Evolutionary conservation across 495 filamentous ascomycete species (phyloP).

Genomic region (Neurospora sublineolata): DNA sequence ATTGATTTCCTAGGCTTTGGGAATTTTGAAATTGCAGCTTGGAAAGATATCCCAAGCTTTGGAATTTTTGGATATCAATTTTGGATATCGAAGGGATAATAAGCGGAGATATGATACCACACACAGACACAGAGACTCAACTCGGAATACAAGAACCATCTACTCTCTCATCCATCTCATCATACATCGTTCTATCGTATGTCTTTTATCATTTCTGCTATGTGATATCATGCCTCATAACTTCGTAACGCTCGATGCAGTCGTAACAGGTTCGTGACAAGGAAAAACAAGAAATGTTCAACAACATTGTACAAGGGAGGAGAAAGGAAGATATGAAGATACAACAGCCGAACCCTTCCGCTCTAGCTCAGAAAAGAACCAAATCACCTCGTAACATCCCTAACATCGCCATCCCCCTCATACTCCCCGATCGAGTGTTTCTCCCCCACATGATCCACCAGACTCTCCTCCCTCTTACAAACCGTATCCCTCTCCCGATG

Average conservation of each 20-base stretch:
- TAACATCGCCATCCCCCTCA: slow-evolving; percentile 19
- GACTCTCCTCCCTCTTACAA: slow-evolving; percentile 11
- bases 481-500: slow-evolving; percentile 21
- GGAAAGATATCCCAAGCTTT: background rate
- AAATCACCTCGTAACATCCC: slow-evolving; percentile 6
- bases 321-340: background rate
- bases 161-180: background rate
- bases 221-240: background rate
- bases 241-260: background rate
- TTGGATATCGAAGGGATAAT: background rate
- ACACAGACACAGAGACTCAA: background rate
- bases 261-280: background rate
- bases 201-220: background rate
- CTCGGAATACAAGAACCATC: background rate
- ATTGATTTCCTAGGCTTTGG: background rate
- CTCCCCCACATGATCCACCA: slow-evolving; percentile 20
- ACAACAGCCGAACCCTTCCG: background rate
- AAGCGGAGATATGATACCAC: background rate
- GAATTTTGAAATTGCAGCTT: background rate
- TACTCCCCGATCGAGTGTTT: slow-evolving; percentile 20
- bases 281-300: background rate
- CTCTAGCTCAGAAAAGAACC: background rate
- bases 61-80: background rate
- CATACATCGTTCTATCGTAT: background rate
- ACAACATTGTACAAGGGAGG: background rate